phyloP scores from a whole-genome alignment of 306 rosid species.

The Ammopiptanthus mongolicus region DNA sequence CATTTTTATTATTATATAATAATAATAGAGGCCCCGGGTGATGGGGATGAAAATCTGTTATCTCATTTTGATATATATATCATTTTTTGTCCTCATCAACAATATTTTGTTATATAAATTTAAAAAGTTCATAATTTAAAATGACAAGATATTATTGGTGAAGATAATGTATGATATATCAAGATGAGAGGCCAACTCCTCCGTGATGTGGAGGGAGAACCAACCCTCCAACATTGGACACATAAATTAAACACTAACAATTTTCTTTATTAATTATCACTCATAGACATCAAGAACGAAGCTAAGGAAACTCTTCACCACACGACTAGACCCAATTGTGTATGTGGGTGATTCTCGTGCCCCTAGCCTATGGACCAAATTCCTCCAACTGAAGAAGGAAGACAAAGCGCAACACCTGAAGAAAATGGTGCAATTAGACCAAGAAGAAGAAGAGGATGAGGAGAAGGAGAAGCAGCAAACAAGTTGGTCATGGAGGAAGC shows the following conservation, averaged over 20 bases:
- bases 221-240: background rate
- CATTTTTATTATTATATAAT: background rate
- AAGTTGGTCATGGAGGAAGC: constrained; percentile 66
- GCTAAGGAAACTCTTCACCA: constrained; percentile 30
- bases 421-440: constrained; percentile 32
- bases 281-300: constrained; percentile 51
- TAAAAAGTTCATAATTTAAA: too few species aligned
- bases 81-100: too few species aligned
- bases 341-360: constrained; percentile 46
- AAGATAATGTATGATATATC: background rate
- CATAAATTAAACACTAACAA: background rate
- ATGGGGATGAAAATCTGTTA: too few species aligned
- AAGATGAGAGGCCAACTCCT: too few species aligned
- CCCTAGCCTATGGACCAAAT: constrained; percentile 53
- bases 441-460: constrained; percentile 25
- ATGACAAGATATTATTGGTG: too few species aligned
- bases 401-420: constrained; percentile 38
- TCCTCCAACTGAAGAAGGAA: constrained; percentile 47
- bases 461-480: constrained; percentile 19
- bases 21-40: too few species aligned
- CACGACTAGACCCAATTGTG: constrained; percentile 50
- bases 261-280: background rate
- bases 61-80: too few species aligned
- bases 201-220: too few species aligned
- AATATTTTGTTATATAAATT: too few species aligned